phyloP scores from a whole-genome alignment of 805 yeast genomes.

The Starmerella stellata region DNA sequence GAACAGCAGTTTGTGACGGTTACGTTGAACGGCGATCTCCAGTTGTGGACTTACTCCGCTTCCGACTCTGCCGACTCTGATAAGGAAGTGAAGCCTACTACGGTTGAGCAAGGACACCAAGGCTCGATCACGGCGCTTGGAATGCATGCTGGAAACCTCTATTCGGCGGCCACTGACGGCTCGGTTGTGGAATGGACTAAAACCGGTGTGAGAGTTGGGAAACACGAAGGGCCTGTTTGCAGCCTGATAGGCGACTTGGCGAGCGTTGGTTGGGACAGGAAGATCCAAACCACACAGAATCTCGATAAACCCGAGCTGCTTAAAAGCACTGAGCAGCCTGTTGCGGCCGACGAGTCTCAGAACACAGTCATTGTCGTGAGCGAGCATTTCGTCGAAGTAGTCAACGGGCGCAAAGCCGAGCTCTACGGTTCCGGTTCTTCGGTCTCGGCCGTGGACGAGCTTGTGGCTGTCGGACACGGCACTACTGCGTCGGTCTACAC shows the following conservation, averaged over 20 bases:
- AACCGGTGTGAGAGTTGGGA: slow-evolving; percentile 22
- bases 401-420: slow-evolving; percentile 12
- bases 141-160: slow-evolving; percentile 17
- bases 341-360: slow-evolving; percentile 24
- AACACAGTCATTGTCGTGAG: slow-evolving; percentile 30
- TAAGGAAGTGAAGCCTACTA: slow-evolving; percentile 21
- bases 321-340: slow-evolving; percentile 32
- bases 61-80: slow-evolving; percentile 8
- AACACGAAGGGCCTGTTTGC: slow-evolving; percentile 51
- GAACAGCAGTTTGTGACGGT: slow-evolving; percentile 43
- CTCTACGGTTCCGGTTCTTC: slow-evolving; percentile 8
- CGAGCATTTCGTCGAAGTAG: slow-evolving; percentile 28
- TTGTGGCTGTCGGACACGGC: slow-evolving; percentile 35
- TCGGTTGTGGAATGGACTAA: slow-evolving; percentile 40
- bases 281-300: slow-evolving; percentile 34
- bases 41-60: slow-evolving; percentile 37
- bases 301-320: slow-evolving; percentile 23
- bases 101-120: slow-evolving; percentile 58
- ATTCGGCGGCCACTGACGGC: slow-evolving; percentile 75
- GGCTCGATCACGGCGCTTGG: slow-evolving; percentile 49
- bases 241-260: slow-evolving; percentile 30
- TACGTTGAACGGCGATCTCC: slow-evolving; percentile 53
- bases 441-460: slow-evolving; percentile 24
- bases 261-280: slow-evolving; percentile 82
- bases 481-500: slow-evolving; percentile 30